Evolutionary conservation across 192 early-diverging fungal species (phyloP).

Genomic region (Entomortierella parvispora): DNA sequence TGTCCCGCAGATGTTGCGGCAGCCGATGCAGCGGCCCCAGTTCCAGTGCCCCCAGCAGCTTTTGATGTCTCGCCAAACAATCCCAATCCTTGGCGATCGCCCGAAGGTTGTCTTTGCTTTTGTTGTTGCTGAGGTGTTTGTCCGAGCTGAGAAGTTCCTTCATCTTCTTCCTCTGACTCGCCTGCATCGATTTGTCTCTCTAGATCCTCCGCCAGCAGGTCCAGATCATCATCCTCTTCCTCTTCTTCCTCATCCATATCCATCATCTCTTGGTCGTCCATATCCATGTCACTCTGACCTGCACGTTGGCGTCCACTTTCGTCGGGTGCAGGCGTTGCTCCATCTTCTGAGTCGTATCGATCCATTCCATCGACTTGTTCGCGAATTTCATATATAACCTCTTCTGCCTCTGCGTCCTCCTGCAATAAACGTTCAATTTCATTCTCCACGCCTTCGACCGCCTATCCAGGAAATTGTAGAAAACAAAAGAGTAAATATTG

Average conservation of each 20-base stretch:
- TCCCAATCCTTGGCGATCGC: neutral
- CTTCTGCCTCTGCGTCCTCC: conserved; percentile 76
- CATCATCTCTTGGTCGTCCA: conserved; percentile 57
- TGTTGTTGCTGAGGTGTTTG: neutral
- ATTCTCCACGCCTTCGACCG: conserved; percentile 83
- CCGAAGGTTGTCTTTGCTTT: neutral
- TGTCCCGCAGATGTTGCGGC: neutral
- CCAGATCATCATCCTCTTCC: conserved; percentile 15
- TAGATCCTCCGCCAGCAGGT: neutral
- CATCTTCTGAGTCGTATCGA: conserved; percentile 26
- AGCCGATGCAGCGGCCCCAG: neutral
- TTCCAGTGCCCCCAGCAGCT: neutral
- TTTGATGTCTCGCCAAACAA: too few species aligned
- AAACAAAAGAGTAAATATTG: neutral
- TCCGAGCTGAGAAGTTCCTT: conserved; percentile 12
- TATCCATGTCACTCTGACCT: conserved; percentile 53
- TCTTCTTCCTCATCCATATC: conserved; percentile 57
- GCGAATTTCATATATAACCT: conserved; percentile 65
- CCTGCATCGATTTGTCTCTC: too few species aligned
- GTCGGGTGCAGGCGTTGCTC: conserved; percentile 49
- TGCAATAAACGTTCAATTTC: conserved; percentile 85
- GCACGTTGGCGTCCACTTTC: conserved; percentile 15
- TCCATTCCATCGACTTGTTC: conserved; percentile 23
- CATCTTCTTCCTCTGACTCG: conserved; percentile 1
- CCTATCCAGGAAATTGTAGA: conserved; percentile 56